A percentile compares a stretch with the other conserved stretches of the same genome.
Conservation (phyloP, 116 monocot genomes). For the Cymodocea nodosa region DNA sequence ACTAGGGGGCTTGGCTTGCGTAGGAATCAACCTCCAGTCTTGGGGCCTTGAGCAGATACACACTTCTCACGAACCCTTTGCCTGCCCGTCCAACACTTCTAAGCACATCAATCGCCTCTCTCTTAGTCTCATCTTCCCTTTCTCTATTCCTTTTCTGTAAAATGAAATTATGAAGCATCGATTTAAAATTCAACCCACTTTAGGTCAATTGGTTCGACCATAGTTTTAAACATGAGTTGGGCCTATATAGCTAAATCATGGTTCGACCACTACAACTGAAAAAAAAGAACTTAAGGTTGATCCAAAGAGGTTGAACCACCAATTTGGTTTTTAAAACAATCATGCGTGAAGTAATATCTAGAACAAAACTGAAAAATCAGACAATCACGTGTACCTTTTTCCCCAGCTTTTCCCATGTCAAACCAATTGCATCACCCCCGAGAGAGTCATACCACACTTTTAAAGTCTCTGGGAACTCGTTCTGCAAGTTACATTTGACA, state of each 20-base stretch:
- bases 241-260: too few relatives aligned
- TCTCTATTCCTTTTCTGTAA: slow-evolving; percentile 46
- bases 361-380: not conserved
- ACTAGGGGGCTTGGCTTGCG: too few relatives aligned
- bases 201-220: too few relatives aligned
- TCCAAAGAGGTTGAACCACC: not conserved
- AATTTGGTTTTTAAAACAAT: slow-evolving; percentile 33
- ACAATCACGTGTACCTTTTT: slow-evolving; percentile 30
- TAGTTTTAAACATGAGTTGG: too few relatives aligned
- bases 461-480: slow-evolving; percentile 43
- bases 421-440: slow-evolving; percentile 78
- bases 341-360: not conserved
- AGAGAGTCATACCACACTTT: slow-evolving; percentile 80
- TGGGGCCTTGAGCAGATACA: slow-evolving; percentile 44
- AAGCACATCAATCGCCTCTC: slow-evolving; percentile 19
- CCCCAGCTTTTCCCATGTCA: slow-evolving; percentile 67
- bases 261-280: too few relatives aligned
- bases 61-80: slow-evolving; percentile 61
- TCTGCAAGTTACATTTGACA: slow-evolving; percentile 26
- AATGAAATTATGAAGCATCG: not conserved
- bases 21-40: slow-evolving; percentile 1
- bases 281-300: too few relatives aligned
- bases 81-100: slow-evolving; percentile 47
- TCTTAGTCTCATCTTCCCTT: slow-evolving; percentile 11
- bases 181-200: too few relatives aligned